Evolutionary conservation across 768 basidiomycete genomes (phyloP), one percentile per base, ranked within the genome.

Genomic region (Strobilomyces dryophilus): DNA sequence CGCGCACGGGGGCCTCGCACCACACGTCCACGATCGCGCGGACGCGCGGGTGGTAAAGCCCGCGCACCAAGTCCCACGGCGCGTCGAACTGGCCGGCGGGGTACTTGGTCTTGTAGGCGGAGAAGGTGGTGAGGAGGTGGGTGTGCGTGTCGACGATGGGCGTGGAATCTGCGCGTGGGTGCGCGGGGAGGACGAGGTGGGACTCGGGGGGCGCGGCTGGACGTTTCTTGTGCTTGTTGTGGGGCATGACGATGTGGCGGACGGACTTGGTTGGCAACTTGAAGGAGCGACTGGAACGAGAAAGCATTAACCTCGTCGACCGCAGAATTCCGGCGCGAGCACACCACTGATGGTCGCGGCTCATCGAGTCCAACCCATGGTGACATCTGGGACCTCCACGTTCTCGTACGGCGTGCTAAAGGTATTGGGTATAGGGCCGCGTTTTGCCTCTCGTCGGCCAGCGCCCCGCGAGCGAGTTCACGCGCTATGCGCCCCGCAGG

Each of bases 81-180:
- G 74, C 76, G 9, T 71, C 61, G 57, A 79, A 75, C 49, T 73
- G 73, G 0, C 81, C 83, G 0, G 76, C 67, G 24, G 77, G 80
- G 66, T 92, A 94, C 49, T 80, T 82, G 35, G 61, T 64, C 29
- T 75, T 74, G 65, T 92, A 93, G 17, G 74, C 61, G 1, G 76
- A 74, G 59, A 79, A 93, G 0, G 91, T 94, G 0, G 86, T 81
- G 9, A 84, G 74, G n/a, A 93, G 72, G 61, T 93, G 92, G 0
- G 89, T 90, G 71, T 94, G 92, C 0, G 91, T 93, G 70, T 94
- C 92, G 17, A 92, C 75, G 59, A 93, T 81, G 3, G 76, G 70
- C 3, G 58, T 63, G 18, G 59, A 44, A 3, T 60, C 46, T 29
- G 60, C 40, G 62, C 27, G 45, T 37, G 58, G 47, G 39, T 69